Evolutionary conservation across 1,284 basidiomycete species (phyloP), one percentile per base, ranked within the genome.

Genomic region (Naganishia sp.): DNA sequence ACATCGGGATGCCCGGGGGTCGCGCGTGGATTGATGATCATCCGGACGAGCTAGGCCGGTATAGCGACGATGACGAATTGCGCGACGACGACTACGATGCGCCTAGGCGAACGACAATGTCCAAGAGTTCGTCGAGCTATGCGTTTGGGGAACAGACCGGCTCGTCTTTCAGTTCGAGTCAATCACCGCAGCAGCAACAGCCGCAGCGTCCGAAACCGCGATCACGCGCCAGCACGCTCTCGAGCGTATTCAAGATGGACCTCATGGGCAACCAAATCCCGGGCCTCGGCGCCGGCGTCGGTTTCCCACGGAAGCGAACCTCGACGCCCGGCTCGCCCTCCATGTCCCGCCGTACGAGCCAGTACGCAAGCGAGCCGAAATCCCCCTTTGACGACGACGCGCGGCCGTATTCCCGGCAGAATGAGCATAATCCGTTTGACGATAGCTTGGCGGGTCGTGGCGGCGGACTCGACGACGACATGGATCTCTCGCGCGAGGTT

Each of bases 1-100:
- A 87, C 71, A 90, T 89, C 3, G 86, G 87, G 23, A 76, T 88
- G 72, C 88, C 89, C 0, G 87, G 86, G 9, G 83, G 82, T 53
- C 83, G 86, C 42, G 80, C 80, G 54, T 93, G 90, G 90, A 77
- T 89, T 3, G 76, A 87, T 39, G 88, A 90, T 46, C 49, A 61
- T 42, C 58, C 45, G 21, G 45, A 60, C 39, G 61, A 60, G 47
- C 41, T 56, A 17, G 61, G 54, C 0, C 53, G 62, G 31, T 41
- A 56, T 6, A 43, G 32, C 58, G 69, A 74, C 31, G 67, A 70
- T 46, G 71, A 74, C 18, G 72, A 71, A 15, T 4, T 9, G 7
- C 35, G 35, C 35, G 74, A 75, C 62, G 70, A 69, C n/a, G 66
- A 74, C 83, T n/a, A 78, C 77, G 70, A 85, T 82, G 74, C 86